A percentile compares a stretch with the other conserved stretches of the same genome.
Conservation (phyloP, 352 stramenopile species). For the Pythium vanterpoolii region DNA sequence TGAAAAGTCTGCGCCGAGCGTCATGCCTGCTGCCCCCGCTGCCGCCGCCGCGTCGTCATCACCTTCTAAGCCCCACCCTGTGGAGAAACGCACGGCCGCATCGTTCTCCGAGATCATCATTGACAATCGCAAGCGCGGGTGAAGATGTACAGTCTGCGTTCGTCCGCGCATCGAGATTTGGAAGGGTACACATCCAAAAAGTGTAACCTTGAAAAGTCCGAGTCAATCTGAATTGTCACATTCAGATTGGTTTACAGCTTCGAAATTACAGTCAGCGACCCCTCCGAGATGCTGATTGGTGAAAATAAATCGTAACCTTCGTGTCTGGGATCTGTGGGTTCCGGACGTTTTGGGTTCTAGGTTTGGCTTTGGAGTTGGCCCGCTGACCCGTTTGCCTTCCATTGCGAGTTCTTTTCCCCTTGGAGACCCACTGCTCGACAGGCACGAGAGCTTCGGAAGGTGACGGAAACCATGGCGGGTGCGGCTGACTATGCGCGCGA, state of each 20-base stretch:
- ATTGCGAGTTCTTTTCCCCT: slow-evolving; percentile 18
- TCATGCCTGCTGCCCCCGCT: slow-evolving; percentile 24
- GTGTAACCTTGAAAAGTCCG: not conserved
- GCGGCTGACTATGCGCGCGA: slow-evolving; percentile 68
- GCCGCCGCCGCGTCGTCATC: not conserved
- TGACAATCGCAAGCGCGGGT: slow-evolving; percentile 29
- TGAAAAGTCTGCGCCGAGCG: slow-evolving; percentile 25
- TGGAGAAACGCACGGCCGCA: slow-evolving; percentile 53
- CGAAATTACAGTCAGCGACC: too few species aligned
- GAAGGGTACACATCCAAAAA: slow-evolving; percentile 7
- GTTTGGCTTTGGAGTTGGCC: too few species aligned
- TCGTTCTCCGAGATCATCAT: slow-evolving; percentile 67
- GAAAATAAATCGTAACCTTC: not conserved
- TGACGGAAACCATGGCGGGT: slow-evolving; percentile 15
- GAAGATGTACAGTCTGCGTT: slow-evolving; percentile 11
- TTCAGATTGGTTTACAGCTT: not conserved
- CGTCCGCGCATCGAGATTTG: slow-evolving; percentile 11
- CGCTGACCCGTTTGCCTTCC: not conserved
- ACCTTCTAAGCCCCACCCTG: not conserved
- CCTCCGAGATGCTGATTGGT: not conserved
- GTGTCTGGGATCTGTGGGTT: not conserved
- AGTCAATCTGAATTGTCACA: not conserved
- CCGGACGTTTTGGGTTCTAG: slow-evolving; percentile 2
- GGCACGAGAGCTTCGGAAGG: slow-evolving; percentile 1
- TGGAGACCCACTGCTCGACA: slow-evolving; percentile 1